These are phyloP conservation scores for Berkeleyomyces rouxiae DNA, from an alignment of 2,329 filamentous ascomycete species.

Conservation along the genomic window DNA sequence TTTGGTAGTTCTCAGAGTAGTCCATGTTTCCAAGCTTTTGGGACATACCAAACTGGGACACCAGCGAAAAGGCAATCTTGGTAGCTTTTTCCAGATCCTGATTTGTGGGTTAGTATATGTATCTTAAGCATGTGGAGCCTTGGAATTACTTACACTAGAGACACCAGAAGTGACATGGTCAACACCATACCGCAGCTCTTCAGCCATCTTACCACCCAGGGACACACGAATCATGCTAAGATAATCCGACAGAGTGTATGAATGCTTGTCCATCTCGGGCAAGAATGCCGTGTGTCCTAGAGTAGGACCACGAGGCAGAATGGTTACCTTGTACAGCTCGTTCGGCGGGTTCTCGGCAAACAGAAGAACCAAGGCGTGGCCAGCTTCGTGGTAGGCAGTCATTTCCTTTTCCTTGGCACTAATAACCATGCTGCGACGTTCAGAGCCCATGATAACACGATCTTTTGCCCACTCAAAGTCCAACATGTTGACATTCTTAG, in stretches of 20 bases:
- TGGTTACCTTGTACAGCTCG: conserved; percentile 90
- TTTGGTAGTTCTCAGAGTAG: conserved; percentile 61
- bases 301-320: conserved; percentile 75
- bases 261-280: conserved; percentile 85
- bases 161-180: conserved; percentile 85
- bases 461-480: conserved; percentile 98
- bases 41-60: conserved; percentile 82
- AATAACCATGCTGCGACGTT: conserved; percentile 77
- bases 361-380: conserved; percentile 79
- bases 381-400: conserved; percentile 94
- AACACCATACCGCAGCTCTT: conserved; percentile 82
- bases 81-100: conserved; percentile 78
- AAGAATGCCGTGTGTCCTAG: conserved; percentile 78
- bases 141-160: conserved; percentile 42
- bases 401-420: conserved; percentile 85
- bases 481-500: conserved; percentile 52
- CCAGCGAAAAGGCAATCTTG: conserved; percentile 67
- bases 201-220: conserved; percentile 75
- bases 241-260: conserved; percentile 70
- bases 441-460: conserved; percentile 92
- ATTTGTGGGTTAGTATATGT: conserved; percentile 18
- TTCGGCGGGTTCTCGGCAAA: conserved; percentile 56
- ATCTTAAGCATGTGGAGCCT: not conserved
- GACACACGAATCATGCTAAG: conserved; percentile 62
- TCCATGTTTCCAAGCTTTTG: conserved; percentile 78